Conservation (phyloP, 768 basidiomycete genomes). For the Crepidotus variabilis region DNA sequence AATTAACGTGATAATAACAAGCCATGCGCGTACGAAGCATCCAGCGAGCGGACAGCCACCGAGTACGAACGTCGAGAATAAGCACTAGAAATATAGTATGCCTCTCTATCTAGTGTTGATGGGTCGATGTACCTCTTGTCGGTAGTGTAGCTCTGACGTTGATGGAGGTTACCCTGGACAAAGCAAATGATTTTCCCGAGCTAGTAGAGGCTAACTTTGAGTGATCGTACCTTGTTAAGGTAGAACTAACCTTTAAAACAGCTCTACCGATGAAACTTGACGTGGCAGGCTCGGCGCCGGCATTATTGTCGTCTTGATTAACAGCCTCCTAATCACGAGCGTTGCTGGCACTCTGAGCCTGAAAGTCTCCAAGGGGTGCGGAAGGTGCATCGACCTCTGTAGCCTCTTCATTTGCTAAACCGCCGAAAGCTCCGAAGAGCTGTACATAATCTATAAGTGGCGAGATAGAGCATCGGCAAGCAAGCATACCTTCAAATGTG, state of each 20-base stretch:
- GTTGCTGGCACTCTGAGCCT: neutral
- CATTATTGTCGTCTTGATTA: constrained; percentile 9
- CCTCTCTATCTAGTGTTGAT: neutral
- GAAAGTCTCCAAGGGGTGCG: constrained; percentile 10
- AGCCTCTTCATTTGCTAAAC: constrained; percentile 9
- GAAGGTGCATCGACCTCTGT: neutral
- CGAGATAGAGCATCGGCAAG: neutral
- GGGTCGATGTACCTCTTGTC: neutral
- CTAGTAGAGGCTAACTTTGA: constrained; percentile 1
- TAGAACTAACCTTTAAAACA: neutral
- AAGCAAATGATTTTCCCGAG: constrained; percentile 13
- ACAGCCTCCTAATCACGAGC: constrained; percentile 12
- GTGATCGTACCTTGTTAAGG: too few species aligned
- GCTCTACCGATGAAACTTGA: neutral
- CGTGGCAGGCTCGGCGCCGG: neutral
- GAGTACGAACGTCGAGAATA: constrained; percentile 25
- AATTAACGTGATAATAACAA: too few species aligned
- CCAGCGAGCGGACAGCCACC: constrained; percentile 26
- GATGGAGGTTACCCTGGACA: constrained; percentile 15
- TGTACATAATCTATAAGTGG: neutral
- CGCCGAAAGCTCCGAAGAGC: constrained; percentile 25
- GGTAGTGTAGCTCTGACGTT: neutral
- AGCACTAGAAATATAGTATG: too few species aligned
- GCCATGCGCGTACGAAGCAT: constrained; percentile 21
- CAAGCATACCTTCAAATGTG: constrained; percentile 22